Evolutionary conservation across 495 filamentous ascomycete species (phyloP).

Genomic region (Glonium stellatum): DNA sequence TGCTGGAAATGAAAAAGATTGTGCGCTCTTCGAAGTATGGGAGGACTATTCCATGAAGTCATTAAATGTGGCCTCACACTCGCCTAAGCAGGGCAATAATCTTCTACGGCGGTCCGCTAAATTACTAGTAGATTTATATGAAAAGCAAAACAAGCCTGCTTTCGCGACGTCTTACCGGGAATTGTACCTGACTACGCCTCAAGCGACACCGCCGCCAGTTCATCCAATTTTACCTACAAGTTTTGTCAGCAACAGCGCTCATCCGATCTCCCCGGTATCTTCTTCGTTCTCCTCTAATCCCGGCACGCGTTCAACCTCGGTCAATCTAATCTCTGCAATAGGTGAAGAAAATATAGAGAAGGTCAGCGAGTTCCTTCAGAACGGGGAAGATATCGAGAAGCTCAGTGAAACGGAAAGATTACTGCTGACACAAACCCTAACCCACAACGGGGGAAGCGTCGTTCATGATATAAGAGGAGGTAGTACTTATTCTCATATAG

Average conservation of each 20-base stretch:
- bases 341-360: background rate
- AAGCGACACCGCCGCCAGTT: background rate
- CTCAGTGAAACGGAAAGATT: background rate
- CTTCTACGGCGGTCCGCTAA: background rate
- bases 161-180: background rate
- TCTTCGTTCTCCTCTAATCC: background rate
- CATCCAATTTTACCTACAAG: background rate
- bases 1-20: background rate
- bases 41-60: background rate
- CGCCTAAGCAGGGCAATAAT: background rate
- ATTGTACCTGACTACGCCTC: background rate
- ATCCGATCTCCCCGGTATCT: background rate
- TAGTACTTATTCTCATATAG: background rate
- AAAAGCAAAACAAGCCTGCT: background rate
- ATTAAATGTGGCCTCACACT: background rate
- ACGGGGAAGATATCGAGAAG: background rate
- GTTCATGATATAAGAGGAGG: background rate
- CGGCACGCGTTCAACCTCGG: background rate
- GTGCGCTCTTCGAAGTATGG: background rate
- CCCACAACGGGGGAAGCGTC: background rate
- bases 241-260: background rate
- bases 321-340: background rate
- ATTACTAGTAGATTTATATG: background rate
- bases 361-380: background rate
- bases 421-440: background rate